Percentiles rank a stretch among this genome's conserved stretches.
phyloP scores from a whole-genome alignment of 2,329 filamentous ascomycete genomes.

The Ramularia endophylla region DNA sequence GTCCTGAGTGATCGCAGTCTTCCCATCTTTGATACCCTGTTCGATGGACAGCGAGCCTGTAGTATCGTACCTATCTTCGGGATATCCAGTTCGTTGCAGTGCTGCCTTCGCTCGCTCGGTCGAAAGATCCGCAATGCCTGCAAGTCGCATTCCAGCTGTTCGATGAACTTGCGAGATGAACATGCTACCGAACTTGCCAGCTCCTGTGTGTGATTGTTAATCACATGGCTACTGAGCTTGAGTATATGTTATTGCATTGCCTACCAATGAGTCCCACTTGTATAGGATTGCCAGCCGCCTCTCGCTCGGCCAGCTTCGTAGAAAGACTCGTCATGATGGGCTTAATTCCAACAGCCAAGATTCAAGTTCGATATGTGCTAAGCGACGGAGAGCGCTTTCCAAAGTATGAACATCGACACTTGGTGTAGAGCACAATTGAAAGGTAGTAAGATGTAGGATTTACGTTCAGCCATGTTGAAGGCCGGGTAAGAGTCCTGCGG shows the following conservation, averaged over 20 bases:
- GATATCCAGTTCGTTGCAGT: slow-evolving; percentile 38
- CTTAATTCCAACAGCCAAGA: neutral
- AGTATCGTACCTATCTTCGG: slow-evolving; percentile 35
- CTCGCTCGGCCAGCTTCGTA: slow-evolving; percentile 38
- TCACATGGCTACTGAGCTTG: no score
- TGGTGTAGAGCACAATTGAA: no score
- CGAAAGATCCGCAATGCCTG: slow-evolving; percentile 41
- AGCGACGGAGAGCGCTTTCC: no score
- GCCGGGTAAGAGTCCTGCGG: no score
- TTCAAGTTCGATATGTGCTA: no score
- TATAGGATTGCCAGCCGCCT: slow-evolving; percentile 36
- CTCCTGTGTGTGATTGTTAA: no score
- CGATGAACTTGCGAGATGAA: slow-evolving; percentile 42
- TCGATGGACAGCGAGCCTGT: slow-evolving; percentile 31
- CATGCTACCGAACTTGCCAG: no score
- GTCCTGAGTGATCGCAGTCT: slow-evolving; percentile 40
- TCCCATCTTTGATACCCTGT: slow-evolving; percentile 37
- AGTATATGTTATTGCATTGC: no score
- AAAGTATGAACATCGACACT: no score
- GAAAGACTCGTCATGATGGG: slow-evolving; percentile 35
- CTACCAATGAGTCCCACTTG: slow-evolving; percentile 42
- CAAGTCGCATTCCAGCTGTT: slow-evolving; percentile 39
- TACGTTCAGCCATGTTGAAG: no score
- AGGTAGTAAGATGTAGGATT: no score
- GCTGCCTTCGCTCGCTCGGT: slow-evolving; percentile 37